These are phyloP conservation scores for Eucalyptus cloeziana DNA, from an alignment of 345 rosid species.

Conservation along the genomic window DNA sequence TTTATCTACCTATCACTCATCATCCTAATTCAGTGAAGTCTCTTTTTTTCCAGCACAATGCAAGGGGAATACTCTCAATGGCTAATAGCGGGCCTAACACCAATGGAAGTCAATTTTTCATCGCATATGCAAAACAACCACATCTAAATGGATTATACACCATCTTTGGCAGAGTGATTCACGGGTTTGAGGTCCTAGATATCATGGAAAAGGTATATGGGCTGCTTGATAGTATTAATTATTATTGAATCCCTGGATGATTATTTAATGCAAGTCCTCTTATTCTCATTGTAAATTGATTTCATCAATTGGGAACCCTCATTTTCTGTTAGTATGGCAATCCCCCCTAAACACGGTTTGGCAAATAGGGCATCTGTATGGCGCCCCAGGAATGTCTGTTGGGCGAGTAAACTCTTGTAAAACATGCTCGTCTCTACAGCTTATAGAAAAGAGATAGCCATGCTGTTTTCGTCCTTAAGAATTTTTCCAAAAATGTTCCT, in stretches of 20 bases:
- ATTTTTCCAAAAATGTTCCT: neutral
- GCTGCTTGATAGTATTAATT: neutral
- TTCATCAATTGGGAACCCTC: neutral
- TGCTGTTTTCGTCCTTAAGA: neutral
- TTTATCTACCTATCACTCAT: neutral
- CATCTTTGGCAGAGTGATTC: slow-evolving; percentile 87
- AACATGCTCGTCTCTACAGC: neutral
- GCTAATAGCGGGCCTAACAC: slow-evolving; percentile 99
- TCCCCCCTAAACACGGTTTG: neutral
- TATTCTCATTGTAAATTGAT: neutral
- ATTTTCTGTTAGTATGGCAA: neutral
- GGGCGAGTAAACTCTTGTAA: neutral
- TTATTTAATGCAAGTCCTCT: neutral
- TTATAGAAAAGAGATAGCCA: neutral
- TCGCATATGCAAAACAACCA: slow-evolving; percentile 82
- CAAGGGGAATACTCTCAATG: slow-evolving; percentile 88
- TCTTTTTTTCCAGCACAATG: slow-evolving; percentile 57
- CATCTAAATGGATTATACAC: slow-evolving; percentile 97
- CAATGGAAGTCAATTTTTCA: slow-evolving; percentile 93
- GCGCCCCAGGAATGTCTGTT: neutral
- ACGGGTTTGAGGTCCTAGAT: slow-evolving; percentile 98
- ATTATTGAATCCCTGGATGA: neutral
- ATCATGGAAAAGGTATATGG: slow-evolving; percentile 85
- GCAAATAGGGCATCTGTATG: neutral
- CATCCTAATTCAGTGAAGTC: neutral